Base-by-base conservation (phyloP, 495 filamentous ascomycete genomes). In the Penicillium dipodomyicola region DNA sequence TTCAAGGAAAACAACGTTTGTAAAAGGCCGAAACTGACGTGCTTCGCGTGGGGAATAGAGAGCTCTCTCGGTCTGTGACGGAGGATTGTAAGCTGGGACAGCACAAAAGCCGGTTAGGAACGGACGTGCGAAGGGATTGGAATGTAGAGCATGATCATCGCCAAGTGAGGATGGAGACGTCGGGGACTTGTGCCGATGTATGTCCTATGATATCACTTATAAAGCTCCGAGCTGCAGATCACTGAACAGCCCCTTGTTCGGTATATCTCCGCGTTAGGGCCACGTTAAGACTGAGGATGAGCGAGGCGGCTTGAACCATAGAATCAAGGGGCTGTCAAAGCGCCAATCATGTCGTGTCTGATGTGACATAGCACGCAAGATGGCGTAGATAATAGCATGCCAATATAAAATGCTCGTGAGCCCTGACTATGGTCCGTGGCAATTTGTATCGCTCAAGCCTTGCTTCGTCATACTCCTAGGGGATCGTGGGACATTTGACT, bases 61-160 rank as follows among this genome's bases (percentile, higher is more conserved):
- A 57, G 27, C 25, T 30, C 5, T 1, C 47, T 42, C 39, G 54
- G 47, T 22, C 39, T 50, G 14, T 20, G 15, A 8, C 55, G 47
- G 55, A 43, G n/a, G 55, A 57, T 57, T 51, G 46, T 45, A 9
- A 57, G 22, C 17, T 27, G 19, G 47, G 19, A 25, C 15, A 49
- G 14, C 25, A 35, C 4, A 14, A 37, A 27, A 27, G n/a, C 19
- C 52, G 52, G 52, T n/a, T 57, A 57, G 47, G 48, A 8, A 43
- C 55, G 55, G 55, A 15, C 35, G 14, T 30, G 25, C 17, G 47
- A 57, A 57, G 55, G 55, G 46, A 51, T 44, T 51, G 55, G 55
- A 57, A 57, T 57, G 55, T 49, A 45, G 27, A 40, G n/a, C 30
- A 22, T 22, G 33, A 40, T 45, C 43, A 40, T 39, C 37, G 15